Percentiles rank a stretch among this genome's conserved stretches.
Conservation (phyloP, 1,139 yeast genomes). For the Hyphopichia pseudoburtonii region DNA sequence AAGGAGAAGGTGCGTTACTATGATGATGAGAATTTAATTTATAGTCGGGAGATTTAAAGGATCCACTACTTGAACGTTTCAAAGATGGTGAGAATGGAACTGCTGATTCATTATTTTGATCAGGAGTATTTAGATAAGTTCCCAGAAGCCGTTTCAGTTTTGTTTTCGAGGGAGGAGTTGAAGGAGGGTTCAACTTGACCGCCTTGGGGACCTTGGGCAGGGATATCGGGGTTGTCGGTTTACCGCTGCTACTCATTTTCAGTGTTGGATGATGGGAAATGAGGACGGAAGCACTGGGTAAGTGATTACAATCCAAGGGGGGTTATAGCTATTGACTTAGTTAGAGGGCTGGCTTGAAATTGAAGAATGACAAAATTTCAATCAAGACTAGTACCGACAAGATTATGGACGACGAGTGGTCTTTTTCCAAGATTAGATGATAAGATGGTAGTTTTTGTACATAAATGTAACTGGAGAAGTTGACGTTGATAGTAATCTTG, state of each 20-base stretch:
- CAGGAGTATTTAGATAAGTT: conserved; percentile 34
- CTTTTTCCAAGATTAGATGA: no score
- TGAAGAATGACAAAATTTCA: no score
- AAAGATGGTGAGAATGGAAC: conserved; percentile 43
- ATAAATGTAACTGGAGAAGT: no score
- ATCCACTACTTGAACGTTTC: conserved; percentile 34
- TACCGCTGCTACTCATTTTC: conserved; percentile 18
- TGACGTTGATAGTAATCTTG: no score
- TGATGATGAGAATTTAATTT: conserved; percentile 21
- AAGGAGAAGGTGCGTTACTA: conserved; percentile 23
- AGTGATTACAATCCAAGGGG: no score
- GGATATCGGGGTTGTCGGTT: conserved; percentile 37
- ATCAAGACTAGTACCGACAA: no score
- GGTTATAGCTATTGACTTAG: no score
- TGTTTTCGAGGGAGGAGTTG: conserved; percentile 27
- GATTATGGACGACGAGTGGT: no score
- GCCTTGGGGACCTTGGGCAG: conserved; percentile 25
- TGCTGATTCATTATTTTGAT: conserved; percentile 14
- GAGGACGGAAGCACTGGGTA: no score
- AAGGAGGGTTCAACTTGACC: conserved; percentile 20
- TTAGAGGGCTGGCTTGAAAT: no score
- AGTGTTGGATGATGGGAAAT: no score
- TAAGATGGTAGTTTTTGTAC: no score
- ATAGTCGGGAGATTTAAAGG: conserved; percentile 34
- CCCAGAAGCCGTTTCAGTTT: conserved; percentile 22